Base-by-base conservation (phyloP, 306 rosid species). In the Aeschynomene evenia region DNA sequence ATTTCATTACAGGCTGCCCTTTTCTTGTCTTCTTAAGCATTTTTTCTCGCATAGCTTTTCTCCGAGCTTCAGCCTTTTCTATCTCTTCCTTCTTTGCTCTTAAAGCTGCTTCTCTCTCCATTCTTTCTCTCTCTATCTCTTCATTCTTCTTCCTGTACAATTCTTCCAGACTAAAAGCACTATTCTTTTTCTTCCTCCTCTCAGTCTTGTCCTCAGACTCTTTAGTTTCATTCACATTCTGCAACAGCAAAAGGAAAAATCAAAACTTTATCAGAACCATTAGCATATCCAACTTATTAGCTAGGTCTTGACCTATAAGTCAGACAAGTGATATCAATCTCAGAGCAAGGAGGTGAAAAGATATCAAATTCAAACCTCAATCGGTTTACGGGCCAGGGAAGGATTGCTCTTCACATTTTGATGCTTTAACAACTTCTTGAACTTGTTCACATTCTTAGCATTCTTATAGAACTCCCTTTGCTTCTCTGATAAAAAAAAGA, bases 1-100 rank as follows among this genome's bases (percentile, higher is more conserved):
- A 89, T 79, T 92, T 92, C 96, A 92, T 89, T 46, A 89, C 79
- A 37, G 98, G 98, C 72, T 89, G 98, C n/a, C 98, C 98, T 73
- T 58, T 76, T 2, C 70, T 75, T 0, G 95, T 92, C 74, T 81
- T 92, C 72, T 89, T 92, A 55, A 77, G 74, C 96, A 89, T 85
- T 77, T 81, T 87, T 46, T 83, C 90, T 23, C 80, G 82, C 1
- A 14, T 4, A 37, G 75, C 70, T 77, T 89, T 92, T 78, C 95
- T 83, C 69, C 76, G 87, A 40, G 85, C 82, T 74, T 84, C 79
- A 2, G 86, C 86, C 13, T 68, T 82, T 24, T 83, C 90, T 77
- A 42, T 82, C 43, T 76, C 88, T 83, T 85, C 84, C 70, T 76
- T 92, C 77, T 55, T 84, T 36, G 77, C 84, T 33, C 63, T 77